Conservation (phyloP, 129 eudicot genomes). For the Smallanthus sonchifolius region DNA sequence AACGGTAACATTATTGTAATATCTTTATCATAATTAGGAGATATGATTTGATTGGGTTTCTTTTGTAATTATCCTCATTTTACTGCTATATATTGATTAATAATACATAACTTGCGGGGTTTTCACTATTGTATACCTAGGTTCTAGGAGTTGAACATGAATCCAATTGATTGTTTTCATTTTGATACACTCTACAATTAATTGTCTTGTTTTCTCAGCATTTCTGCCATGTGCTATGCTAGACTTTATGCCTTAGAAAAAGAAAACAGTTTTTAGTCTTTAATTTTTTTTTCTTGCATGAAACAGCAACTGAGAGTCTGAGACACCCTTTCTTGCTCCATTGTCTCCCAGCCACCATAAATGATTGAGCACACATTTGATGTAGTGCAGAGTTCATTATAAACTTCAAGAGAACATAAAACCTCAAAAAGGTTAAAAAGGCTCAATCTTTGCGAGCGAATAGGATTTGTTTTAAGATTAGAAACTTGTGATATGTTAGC, state of each 20-base stretch:
- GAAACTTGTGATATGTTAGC: constrained; percentile 27
- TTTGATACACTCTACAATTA: background rate
- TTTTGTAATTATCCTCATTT: too few relatives aligned
- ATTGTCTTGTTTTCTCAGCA: background rate
- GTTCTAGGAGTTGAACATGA: background rate
- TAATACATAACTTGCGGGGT: too few relatives aligned
- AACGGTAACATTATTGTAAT: background rate
- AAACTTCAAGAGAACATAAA: background rate
- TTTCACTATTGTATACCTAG: too few relatives aligned
- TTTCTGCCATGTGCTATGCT: background rate
- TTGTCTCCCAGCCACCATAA: constrained; percentile 11
- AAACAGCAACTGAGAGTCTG: constrained; percentile 5
- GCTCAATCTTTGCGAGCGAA: constrained; percentile 14
- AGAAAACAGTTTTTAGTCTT: background rate
- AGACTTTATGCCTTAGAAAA: background rate
- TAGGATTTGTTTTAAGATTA: constrained; percentile 18
- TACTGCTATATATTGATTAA: too few relatives aligned
- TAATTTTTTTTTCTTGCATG: background rate
- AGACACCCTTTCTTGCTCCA: background rate
- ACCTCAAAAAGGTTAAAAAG: constrained; percentile 26
- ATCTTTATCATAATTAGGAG: too few relatives aligned
- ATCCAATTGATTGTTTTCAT: background rate
- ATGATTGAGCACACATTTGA: constrained; percentile 17
- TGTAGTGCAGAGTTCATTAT: constrained; percentile 26
- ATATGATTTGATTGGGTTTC: too few relatives aligned